Base-by-base conservation (phyloP, 768 basidiomycete species). In the Pulveroboletus sp. region DNA sequence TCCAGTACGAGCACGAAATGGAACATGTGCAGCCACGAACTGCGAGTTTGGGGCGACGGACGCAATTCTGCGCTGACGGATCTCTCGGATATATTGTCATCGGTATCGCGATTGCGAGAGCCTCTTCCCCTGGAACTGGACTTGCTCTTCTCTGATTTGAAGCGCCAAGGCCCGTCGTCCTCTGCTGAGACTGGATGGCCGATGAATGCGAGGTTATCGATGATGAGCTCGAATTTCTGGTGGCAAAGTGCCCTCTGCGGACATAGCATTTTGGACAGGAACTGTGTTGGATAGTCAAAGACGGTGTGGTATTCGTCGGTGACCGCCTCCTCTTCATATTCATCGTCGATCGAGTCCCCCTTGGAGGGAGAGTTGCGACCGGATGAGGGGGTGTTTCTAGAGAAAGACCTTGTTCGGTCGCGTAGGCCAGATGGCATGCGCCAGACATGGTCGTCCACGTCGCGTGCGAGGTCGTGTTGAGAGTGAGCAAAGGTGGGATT, bases 131-230 rank as follows among this genome's bases (percentile, higher is more conserved):
- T 72, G 20, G 77, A 73, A 32, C 67, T 71, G 35, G 69, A 51
- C 56, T 80, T 79, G 43, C 62, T 55, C 54, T 77, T 82, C 58
- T 87, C 85, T n/a, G 73, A 72, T 61, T 77, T 81, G 65, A 90
- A 90, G 34, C 74, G 72, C 92, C 94, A 94, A 13, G 62, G 73
- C 1, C 86, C 89, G 56, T 86, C 84, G 24, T 72, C 60, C 44
- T 89, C 86, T 11, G 80, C 80, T 62, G 87, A 89, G 3, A 97
- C 93, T 2, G 95, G 97, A 65, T 98, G 94, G 0, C 97, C 97
- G 37, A 97, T 77, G 65, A 97, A 98, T 6, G 84, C 90, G 21
- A 98, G 75, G 58, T 94, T 86, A 63, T 98, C 94, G 21, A 97
- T 86, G 34, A 90, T 69, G 25, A 99, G 79, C 64, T 95, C 93